phyloP scores from a whole-genome alignment of 2,329 filamentous ascomycete species.

The Hypocreales sp. region DNA sequence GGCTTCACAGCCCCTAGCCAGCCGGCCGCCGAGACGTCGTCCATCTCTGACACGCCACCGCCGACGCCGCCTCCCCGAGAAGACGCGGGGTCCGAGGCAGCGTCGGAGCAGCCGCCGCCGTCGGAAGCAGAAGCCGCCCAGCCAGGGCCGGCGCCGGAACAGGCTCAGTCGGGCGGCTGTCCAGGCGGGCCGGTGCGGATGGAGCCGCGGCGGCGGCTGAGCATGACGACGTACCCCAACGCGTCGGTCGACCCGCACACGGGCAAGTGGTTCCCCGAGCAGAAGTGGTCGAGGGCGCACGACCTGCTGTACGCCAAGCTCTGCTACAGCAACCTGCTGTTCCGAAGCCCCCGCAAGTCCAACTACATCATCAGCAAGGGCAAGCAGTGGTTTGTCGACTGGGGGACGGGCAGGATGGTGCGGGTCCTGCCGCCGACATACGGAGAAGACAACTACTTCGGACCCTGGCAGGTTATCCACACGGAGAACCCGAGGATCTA shows the following conservation, averaged over 20 bases:
- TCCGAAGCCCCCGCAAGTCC: slow-evolving; percentile 39
- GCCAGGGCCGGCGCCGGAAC: not conserved
- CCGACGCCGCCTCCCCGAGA: slow-evolving; percentile 1
- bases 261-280: slow-evolving; percentile 40
- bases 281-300: slow-evolving; percentile 38
- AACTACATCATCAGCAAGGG: slow-evolving; percentile 41
- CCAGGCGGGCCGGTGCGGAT: slow-evolving; percentile 12
- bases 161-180: slow-evolving; percentile 2
- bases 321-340: slow-evolving; percentile 42
- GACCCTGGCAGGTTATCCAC: slow-evolving; percentile 33
- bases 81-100: too few species aligned
- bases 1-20: slow-evolving; percentile 2
- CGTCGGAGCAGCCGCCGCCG: not conserved
- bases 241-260: slow-evolving; percentile 29
- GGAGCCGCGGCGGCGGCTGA: slow-evolving; percentile 22
- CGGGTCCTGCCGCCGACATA: slow-evolving; percentile 38
- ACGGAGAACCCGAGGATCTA: slow-evolving; percentile 32
- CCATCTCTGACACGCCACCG: too few species aligned
- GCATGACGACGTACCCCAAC: slow-evolving; percentile 28
- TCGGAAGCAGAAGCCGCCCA: slow-evolving; percentile 3
- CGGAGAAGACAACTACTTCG: slow-evolving; percentile 32
- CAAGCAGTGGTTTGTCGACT: slow-evolving; percentile 44
- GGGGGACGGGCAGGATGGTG: slow-evolving; percentile 38
- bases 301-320: slow-evolving; percentile 44
- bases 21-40: not conserved